Conservation (phyloP, 768 basidiomycete genomes). For the Termitomyces sp. region DNA sequence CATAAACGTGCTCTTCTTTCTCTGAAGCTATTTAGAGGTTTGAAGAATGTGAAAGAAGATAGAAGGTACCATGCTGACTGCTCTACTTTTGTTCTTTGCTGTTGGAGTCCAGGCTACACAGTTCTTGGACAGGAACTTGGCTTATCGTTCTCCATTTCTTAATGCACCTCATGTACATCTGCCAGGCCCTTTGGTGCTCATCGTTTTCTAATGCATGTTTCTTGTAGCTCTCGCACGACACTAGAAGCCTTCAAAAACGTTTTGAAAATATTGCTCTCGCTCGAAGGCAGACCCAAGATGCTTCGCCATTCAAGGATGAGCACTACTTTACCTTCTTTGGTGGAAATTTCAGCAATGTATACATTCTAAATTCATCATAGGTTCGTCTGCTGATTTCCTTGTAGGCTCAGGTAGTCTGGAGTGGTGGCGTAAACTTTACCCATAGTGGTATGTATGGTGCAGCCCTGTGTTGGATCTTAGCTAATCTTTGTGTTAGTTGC, state of each 20-base stretch:
- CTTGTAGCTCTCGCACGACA: not conserved
- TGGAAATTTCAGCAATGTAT: constrained; percentile 7
- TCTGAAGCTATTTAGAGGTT: too few relatives aligned
- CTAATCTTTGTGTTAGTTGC: not conserved
- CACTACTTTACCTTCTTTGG: constrained; percentile 4
- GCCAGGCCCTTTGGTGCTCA: not conserved
- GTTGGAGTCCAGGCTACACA: too few relatives aligned
- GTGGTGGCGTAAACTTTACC: not conserved
- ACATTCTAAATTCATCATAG: not conserved
- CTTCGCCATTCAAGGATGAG: constrained; percentile 1
- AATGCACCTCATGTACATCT: not conserved
- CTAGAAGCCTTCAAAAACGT: not conserved
- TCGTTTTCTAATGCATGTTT: not conserved
- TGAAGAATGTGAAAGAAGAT: too few relatives aligned
- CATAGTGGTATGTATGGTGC: not conserved
- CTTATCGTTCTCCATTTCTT: too few relatives aligned
- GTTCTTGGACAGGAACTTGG: too few relatives aligned
- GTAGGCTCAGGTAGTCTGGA: not conserved
- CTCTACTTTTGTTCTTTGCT: too few relatives aligned
- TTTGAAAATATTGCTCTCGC: not conserved
- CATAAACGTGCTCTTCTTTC: too few relatives aligned
- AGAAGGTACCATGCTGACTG: too few relatives aligned
- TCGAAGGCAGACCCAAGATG: not conserved
- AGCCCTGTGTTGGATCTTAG: not conserved
- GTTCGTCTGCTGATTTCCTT: not conserved